A percentile compares a stretch with the other conserved stretches of the same genome.
Conservation (phyloP, 2,329 filamentous ascomycete genomes). For the Venturia effusa region DNA sequence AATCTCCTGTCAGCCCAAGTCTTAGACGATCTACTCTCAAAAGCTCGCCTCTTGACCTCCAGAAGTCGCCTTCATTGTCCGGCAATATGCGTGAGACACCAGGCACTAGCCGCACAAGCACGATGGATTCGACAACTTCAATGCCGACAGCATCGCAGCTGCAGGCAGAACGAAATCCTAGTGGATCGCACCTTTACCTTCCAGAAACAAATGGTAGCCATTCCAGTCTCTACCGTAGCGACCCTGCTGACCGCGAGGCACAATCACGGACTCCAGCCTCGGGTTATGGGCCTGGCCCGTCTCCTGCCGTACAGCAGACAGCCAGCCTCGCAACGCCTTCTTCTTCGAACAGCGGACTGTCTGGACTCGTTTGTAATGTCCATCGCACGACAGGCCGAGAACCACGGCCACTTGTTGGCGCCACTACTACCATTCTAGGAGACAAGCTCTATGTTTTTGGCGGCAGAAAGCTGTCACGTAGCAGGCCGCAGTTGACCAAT, state of each 20-base stretch:
- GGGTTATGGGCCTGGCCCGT: slow-evolving; percentile 41
- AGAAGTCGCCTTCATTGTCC: not conserved
- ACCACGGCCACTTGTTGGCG: slow-evolving; percentile 83
- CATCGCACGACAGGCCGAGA: slow-evolving; percentile 81
- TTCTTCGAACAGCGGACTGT: slow-evolving; percentile 47
- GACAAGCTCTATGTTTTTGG: slow-evolving; percentile 98
- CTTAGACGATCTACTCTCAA: not conserved
- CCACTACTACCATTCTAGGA: slow-evolving; percentile 87
- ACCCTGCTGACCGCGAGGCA: slow-evolving; percentile 23
- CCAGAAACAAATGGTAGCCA: slow-evolving; percentile 35
- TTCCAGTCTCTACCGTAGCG: slow-evolving; percentile 34
- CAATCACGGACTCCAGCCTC: slow-evolving; percentile 24
- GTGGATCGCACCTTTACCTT: slow-evolving; percentile 25
- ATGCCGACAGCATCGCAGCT: slow-evolving; percentile 32
- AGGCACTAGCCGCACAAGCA: slow-evolving; percentile 33
- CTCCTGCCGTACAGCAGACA: slow-evolving; percentile 24
- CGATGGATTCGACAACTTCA: slow-evolving; percentile 36
- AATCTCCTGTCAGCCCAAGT: slow-evolving; percentile 22
- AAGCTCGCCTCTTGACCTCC: not conserved
- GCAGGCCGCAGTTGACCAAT: slow-evolving; percentile 72
- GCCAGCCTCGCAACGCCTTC: slow-evolving; percentile 25
- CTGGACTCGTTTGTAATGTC: slow-evolving; percentile 58
- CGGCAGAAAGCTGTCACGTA: slow-evolving; percentile 75
- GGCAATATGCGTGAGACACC: slow-evolving; percentile 30
- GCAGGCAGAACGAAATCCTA: slow-evolving; percentile 24